Conservation (phyloP, 2,329 filamentous ascomycete species). For the Calonectria leucothoes region DNA sequence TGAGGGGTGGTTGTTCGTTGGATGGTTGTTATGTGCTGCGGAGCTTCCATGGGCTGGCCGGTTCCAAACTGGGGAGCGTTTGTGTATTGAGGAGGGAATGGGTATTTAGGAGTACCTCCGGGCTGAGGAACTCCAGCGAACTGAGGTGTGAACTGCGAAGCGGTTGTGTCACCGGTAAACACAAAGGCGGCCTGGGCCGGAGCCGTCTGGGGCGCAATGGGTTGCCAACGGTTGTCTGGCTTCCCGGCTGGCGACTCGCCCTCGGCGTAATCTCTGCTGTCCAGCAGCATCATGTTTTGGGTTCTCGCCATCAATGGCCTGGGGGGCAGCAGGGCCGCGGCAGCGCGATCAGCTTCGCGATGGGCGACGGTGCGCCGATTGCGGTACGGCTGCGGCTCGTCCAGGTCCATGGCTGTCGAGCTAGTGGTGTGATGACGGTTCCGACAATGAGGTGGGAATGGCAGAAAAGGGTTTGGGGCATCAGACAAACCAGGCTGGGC, state of each 20-base stretch:
- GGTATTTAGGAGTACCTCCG: neutral
- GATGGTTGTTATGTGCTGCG: neutral
- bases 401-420: neutral
- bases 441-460: too few relatives aligned
- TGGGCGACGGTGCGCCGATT: neutral
- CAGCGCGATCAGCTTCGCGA: neutral
- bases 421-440: neutral
- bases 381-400: neutral
- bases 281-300: neutral
- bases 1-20: neutral
- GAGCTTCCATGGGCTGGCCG: too few relatives aligned
- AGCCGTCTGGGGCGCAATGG: too few relatives aligned
- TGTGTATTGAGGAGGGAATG: neutral
- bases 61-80: too few relatives aligned
- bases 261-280: neutral
- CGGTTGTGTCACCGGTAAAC: neutral
- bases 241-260: neutral
- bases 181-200: neutral
- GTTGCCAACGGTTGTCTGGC: neutral
- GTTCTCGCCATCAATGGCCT: neutral
- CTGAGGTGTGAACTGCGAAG: neutral
- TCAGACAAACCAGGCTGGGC: neutral
- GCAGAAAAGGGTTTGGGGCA: neutral
- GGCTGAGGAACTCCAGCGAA: too few relatives aligned
- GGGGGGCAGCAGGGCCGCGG: neutral